A percentile compares a stretch with the other conserved stretches of the same genome.
These are phyloP conservation scores for Calonectria ilicicola DNA, from an alignment of 2,329 filamentous ascomycete genomes.

Conservation along the genomic window DNA sequence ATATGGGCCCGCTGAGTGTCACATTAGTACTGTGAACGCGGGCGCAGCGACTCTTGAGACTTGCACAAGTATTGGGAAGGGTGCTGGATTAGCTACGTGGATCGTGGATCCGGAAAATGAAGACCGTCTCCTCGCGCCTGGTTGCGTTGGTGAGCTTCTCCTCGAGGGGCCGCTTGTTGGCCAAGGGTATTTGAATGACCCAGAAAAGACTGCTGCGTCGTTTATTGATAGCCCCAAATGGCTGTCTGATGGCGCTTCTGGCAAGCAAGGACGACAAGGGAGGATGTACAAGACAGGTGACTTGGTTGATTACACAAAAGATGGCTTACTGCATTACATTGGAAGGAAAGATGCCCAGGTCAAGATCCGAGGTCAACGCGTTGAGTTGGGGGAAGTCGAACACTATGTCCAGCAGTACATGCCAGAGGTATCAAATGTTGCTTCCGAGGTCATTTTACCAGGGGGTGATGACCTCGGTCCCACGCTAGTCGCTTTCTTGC, in stretches of 20 bases:
- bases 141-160: constrained; percentile 57
- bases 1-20: constrained; percentile 25
- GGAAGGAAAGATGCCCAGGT: constrained; percentile 24
- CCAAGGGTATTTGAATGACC: constrained; percentile 59
- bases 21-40: constrained; percentile 13
- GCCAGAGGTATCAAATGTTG: not conserved
- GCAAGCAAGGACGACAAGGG: not conserved
- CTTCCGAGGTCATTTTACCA: not conserved
- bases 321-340: constrained; percentile 54
- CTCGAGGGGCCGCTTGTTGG: constrained; percentile 60
- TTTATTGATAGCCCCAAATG: constrained; percentile 53
- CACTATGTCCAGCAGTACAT: not conserved
- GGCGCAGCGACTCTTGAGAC: not conserved
- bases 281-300: constrained; percentile 61
- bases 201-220: constrained; percentile 43
- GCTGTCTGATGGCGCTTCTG: constrained; percentile 30
- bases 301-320: constrained; percentile 54
- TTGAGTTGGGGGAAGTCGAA: constrained; percentile 28
- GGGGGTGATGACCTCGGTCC: not conserved
- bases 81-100: constrained; percentile 28
- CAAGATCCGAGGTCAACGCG: constrained; percentile 27
- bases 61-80: constrained; percentile 9
- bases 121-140: constrained; percentile 38
- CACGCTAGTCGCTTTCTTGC: not conserved
- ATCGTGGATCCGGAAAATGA: constrained; percentile 39